phyloP scores from a whole-genome alignment of 2,329 filamentous ascomycete species.

The Sphaerostilbella broomeana region DNA sequence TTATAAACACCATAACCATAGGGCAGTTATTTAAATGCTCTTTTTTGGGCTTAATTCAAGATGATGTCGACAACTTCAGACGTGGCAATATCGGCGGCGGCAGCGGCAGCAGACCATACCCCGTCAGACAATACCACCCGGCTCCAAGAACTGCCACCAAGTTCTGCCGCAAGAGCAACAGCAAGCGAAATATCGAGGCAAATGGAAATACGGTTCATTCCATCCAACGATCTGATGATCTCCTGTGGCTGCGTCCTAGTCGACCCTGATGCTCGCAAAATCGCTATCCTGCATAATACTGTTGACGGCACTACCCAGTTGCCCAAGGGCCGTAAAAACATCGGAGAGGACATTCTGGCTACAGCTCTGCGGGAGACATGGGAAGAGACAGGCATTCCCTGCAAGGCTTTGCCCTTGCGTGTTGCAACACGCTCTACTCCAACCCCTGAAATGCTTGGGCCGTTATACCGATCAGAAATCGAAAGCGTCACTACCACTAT shows the following conservation, averaged over 20 bases:
- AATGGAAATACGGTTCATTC: slow-evolving; percentile 25
- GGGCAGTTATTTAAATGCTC: too few relatives aligned
- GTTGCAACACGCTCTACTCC: slow-evolving; percentile 39
- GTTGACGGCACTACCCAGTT: slow-evolving; percentile 38
- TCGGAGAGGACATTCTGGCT: slow-evolving; percentile 35
- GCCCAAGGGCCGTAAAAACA: slow-evolving; percentile 43
- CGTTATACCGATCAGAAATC: slow-evolving; percentile 3
- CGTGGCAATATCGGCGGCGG: background rate
- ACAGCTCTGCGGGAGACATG: slow-evolving; percentile 41
- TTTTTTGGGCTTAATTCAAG: too few relatives aligned
- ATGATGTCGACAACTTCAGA: background rate
- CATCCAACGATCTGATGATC: slow-evolving; percentile 37
- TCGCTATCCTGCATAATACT: slow-evolving; percentile 39
- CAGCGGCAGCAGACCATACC: background rate
- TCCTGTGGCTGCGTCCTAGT: slow-evolving; percentile 43
- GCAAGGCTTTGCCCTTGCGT: slow-evolving; percentile 31
- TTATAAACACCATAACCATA: too few relatives aligned
- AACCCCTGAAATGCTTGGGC: slow-evolving; percentile 9
- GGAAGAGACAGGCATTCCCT: slow-evolving; percentile 41
- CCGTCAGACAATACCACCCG: background rate
- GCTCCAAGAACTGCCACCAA: too few relatives aligned
- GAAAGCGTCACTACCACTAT: slow-evolving; percentile 24
- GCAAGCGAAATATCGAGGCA: background rate
- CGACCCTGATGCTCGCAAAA: slow-evolving; percentile 28
- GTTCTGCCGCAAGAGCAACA: too few relatives aligned